Evolutionary conservation across 176 grass and related monocot genomes (phyloP), one percentile per base, ranked within the genome.

Genomic region (Raddia distichophylla): DNA sequence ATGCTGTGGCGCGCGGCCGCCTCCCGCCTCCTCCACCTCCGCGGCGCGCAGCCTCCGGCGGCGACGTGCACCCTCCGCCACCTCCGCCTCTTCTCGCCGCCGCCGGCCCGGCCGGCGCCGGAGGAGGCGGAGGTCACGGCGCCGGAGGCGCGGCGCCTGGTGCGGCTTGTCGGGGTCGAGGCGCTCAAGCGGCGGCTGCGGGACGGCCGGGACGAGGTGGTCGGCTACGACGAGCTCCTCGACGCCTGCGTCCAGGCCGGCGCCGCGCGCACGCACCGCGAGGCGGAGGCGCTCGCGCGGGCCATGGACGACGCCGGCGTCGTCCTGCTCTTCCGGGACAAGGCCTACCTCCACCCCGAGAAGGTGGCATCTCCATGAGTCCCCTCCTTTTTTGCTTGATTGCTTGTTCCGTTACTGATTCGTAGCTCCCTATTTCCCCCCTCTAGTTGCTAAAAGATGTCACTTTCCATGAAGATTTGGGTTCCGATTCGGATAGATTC

Each of bases 291-390:
- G 79, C 84, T 91, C 68, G 81, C 69, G 44, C 84, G 64, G 16
- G 69, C 72, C 49, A 49, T 87, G 81, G 92, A 94, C 12, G 84
- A 85, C 1, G 81, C 92, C 37, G 89, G 89, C 68, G 73, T 94
- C 84, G 66, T 91, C 34, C 84, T 94, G 20, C 84, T 94, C 47
- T 89, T 94, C 62, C 54, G 92, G 8, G 92, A 91, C 69, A 94
- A 87, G 82, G 92, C 90, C 8, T 91, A 91, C 76, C 89, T 94
- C 35, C 89, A 91, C 69, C 89, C 92, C 2, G 81, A 94, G 73
- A 94, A 91, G 89, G 92, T 91, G 10, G 54, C 48, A 37, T 45
- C 19, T 33, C 27, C 35, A 8, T 13, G 5, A 16, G 0, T 58
- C 9, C 1, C 37, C 37, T 40, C 37, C 37, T 40, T 43, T 20